phyloP scores from a whole-genome alignment of 2,329 filamentous ascomycete genomes.

The Coccinonectria pachysandricola region DNA sequence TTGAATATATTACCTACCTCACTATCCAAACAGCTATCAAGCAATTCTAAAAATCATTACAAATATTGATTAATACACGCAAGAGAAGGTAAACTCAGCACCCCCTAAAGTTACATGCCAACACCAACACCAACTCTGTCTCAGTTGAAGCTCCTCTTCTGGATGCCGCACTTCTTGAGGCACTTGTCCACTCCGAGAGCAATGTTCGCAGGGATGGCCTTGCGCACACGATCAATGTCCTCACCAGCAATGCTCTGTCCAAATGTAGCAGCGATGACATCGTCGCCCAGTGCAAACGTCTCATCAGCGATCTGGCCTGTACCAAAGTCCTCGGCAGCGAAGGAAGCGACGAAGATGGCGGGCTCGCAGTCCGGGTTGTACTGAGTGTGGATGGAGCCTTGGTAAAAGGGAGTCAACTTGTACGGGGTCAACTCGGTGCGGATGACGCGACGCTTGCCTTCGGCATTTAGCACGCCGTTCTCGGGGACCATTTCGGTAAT shows the following conservation, averaged over 20 bases:
- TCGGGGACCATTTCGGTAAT: slow-evolving; percentile 43
- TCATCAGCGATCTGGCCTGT: slow-evolving; percentile 40
- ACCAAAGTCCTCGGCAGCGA: slow-evolving; percentile 41
- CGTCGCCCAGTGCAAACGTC: slow-evolving; percentile 35
- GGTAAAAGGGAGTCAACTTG: slow-evolving; percentile 44
- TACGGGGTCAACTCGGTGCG: slow-evolving; percentile 29
- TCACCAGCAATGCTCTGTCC: slow-evolving; percentile 35
- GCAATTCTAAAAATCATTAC: too few relatives aligned
- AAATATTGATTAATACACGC: too few relatives aligned
- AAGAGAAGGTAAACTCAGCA: too few relatives aligned
- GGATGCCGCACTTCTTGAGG: slow-evolving; percentile 22
- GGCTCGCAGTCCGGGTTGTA: slow-evolving; percentile 44
- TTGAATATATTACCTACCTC: too few relatives aligned
- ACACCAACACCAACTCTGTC: too few relatives aligned
- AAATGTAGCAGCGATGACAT: slow-evolving; percentile 36
- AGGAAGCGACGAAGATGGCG: slow-evolving; percentile 39
- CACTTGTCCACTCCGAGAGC: slow-evolving; percentile 44
- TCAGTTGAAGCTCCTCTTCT: slow-evolving; percentile 29
- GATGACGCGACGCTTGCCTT: slow-evolving; percentile 32
- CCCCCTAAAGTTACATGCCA: too few relatives aligned
- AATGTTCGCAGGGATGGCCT: slow-evolving; percentile 33
- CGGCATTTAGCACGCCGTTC: slow-evolving; percentile 32
- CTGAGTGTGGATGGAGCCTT: slow-evolving; percentile 44
- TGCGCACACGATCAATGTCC: slow-evolving; percentile 34
- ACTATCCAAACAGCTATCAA: too few relatives aligned